Conservation (phyloP, 495 filamentous ascomycete species). For the Xylaria flabelliformis region DNA sequence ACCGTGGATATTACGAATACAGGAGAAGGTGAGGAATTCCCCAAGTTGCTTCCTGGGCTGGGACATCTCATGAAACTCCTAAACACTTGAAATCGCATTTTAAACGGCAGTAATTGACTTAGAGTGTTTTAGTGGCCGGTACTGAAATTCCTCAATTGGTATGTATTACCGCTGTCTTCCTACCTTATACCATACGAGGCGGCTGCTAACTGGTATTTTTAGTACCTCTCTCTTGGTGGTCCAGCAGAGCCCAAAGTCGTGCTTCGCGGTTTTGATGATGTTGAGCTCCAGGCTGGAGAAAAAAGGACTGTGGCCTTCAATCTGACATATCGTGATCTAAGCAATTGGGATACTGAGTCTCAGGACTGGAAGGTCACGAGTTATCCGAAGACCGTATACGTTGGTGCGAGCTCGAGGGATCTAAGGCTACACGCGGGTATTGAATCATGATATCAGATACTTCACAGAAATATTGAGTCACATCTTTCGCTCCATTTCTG, state of each 20-base stretch:
- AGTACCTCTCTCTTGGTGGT: slow-evolving; percentile 65
- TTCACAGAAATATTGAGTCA: background rate
- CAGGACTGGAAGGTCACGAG: slow-evolving; percentile 76
- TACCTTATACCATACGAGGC: background rate
- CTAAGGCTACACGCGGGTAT: slow-evolving; percentile 32
- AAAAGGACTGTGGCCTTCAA: slow-evolving; percentile 66
- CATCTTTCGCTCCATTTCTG: background rate
- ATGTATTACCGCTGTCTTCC: slow-evolving; percentile 36
- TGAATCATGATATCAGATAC: background rate
- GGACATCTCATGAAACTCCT: background rate
- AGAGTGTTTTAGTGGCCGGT: slow-evolving; percentile 44
- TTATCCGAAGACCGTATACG: slow-evolving; percentile 46
- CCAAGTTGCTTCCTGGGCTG: background rate
- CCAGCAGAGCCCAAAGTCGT: slow-evolving; percentile 71
- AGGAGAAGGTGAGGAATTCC: slow-evolving; percentile 40
- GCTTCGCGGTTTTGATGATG: slow-evolving; percentile 81
- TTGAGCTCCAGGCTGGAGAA: slow-evolving; percentile 64
- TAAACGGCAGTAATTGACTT: background rate
- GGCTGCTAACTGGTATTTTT: slow-evolving; percentile 60
- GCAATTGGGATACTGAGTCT: slow-evolving; percentile 76
- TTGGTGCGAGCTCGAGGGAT: slow-evolving; percentile 49
- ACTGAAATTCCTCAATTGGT: slow-evolving; percentile 67
- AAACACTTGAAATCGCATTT: background rate
- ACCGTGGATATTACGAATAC: slow-evolving; percentile 57
- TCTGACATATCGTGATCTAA: slow-evolving; percentile 74